Percentiles rank a stretch among this genome's conserved stretches.
These are phyloP conservation scores for Colletotrichum theobromicola DNA, from an alignment of 2,329 filamentous ascomycete genomes.

Conservation along the genomic window DNA sequence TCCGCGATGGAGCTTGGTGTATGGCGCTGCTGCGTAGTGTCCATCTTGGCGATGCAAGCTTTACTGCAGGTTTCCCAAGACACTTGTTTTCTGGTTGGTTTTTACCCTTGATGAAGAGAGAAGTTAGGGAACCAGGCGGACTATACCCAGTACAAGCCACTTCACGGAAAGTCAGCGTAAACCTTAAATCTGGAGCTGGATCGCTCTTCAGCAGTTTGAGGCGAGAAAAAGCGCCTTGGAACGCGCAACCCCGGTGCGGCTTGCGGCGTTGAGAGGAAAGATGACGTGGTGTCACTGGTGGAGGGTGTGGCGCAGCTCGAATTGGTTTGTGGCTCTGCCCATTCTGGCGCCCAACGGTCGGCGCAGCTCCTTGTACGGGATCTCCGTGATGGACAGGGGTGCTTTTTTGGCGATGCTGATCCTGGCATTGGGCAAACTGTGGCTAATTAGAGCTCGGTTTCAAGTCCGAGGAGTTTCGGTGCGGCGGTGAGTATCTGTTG, in stretches of 20 bases:
- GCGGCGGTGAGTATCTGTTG: background rate
- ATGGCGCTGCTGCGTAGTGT: slow-evolving; percentile 10
- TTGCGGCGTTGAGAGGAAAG: background rate
- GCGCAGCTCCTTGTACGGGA: background rate
- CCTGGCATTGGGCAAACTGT: background rate
- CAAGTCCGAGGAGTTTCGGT: slow-evolving; percentile 3
- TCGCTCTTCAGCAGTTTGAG: background rate
- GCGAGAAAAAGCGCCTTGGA: background rate
- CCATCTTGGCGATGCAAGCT: background rate
- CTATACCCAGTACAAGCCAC: background rate
- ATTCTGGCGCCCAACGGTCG: background rate
- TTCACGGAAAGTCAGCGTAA: background rate
- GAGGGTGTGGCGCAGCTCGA: slow-evolving; percentile 5
- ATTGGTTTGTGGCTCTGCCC: slow-evolving; percentile 6
- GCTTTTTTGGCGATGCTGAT: background rate
- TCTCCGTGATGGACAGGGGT: background rate
- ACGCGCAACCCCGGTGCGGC: slow-evolving; percentile 10
- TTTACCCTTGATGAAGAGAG: background rate
- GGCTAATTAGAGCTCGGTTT: slow-evolving; percentile 15
- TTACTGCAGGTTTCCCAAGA: background rate
- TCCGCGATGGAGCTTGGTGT: slow-evolving; percentile 15
- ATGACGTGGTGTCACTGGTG: slow-evolving; percentile 13
- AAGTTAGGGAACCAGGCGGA: background rate
- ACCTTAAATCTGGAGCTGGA: slow-evolving; percentile 10
- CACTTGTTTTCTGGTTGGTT: background rate